Percentiles rank a stretch among this genome's conserved stretches.
These are phyloP conservation scores for Pleurotus sapidus DNA, from an alignment of 768 basidiomycete genomes.

Conservation along the genomic window DNA sequence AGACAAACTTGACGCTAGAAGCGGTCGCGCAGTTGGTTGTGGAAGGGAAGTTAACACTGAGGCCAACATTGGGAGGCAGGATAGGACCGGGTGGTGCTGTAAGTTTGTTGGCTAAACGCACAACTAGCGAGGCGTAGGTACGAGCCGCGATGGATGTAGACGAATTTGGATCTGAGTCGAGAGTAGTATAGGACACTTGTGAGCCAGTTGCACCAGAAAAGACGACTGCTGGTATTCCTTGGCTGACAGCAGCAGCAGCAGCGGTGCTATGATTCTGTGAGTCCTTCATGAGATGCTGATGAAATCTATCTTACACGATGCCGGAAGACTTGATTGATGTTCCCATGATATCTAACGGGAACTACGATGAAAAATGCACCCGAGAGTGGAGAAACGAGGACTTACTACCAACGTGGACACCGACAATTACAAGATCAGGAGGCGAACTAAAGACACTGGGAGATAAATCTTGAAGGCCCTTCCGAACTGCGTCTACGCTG, in stretches of 20 bases:
- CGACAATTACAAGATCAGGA: constrained; percentile 33
- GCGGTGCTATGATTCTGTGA: constrained; percentile 25
- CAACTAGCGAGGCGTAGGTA: constrained; percentile 27
- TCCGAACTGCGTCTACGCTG: constrained; percentile 12
- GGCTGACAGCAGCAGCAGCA: constrained; percentile 29
- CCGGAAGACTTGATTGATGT: constrained; percentile 19
- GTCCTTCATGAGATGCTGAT: background rate
- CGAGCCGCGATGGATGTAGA: constrained; percentile 23
- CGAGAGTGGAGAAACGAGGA: background rate
- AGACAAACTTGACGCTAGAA: constrained; percentile 25
- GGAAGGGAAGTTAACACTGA: constrained; percentile 36
- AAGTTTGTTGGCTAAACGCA: constrained; percentile 21
- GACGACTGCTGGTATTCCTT: constrained; percentile 32
- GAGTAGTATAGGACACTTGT: constrained; percentile 36
- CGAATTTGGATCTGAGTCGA: constrained; percentile 22
- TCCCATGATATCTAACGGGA: constrained; percentile 16
- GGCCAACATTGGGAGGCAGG: constrained; percentile 24
- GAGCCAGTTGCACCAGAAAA: constrained; percentile 30
- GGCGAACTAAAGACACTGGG: constrained; percentile 23
- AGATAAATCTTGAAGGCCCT: constrained; percentile 30
- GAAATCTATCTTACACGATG: constrained; percentile 15
- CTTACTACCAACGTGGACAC: constrained; percentile 29
- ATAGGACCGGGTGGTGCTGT: constrained; percentile 17
- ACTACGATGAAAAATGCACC: background rate
- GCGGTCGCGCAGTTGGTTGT: constrained; percentile 20